Conservation (phyloP, 2,329 filamentous ascomycete genomes). For the Aspergillus bombycis region DNA sequence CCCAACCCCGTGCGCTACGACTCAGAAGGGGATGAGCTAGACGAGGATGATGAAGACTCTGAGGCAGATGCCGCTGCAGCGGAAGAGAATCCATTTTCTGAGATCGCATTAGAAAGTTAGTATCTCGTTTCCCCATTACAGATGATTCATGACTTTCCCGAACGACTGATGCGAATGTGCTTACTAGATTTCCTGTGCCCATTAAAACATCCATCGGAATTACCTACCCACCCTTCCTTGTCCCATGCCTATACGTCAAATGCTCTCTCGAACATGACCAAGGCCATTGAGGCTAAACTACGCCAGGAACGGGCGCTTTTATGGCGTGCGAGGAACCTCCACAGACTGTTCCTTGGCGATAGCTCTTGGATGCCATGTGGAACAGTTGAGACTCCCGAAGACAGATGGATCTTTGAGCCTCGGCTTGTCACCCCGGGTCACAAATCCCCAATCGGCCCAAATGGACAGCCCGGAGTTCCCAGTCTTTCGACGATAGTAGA, state of each 20-base stretch:
- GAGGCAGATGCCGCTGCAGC: slow-evolving; percentile 61
- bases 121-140: background rate
- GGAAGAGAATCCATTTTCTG: slow-evolving; percentile 64
- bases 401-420: slow-evolving; percentile 52
- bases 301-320: slow-evolving; percentile 60
- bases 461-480: slow-evolving; percentile 20
- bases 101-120: slow-evolving; percentile 60
- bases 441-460: slow-evolving; percentile 19
- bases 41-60: slow-evolving; percentile 60
- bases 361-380: slow-evolving; percentile 62
- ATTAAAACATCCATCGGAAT: slow-evolving; percentile 64
- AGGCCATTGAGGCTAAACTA: slow-evolving; percentile 59
- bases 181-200: slow-evolving; percentile 59
- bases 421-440: slow-evolving; percentile 23
- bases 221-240: slow-evolving; percentile 62
- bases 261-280: slow-evolving; percentile 61
- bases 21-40: slow-evolving; percentile 65
- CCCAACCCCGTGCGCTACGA: slow-evolving; percentile 64
- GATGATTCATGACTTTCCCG: no score
- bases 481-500: slow-evolving; percentile 15
- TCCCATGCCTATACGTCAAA: slow-evolving; percentile 62
- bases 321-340: slow-evolving; percentile 60
- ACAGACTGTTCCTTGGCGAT: slow-evolving; percentile 63
- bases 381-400: slow-evolving; percentile 54
- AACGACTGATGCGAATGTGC: background rate